These are phyloP conservation scores for Colletotrichum noveboracense DNA, from an alignment of 2,329 filamentous ascomycete species.

Conservation along the genomic window DNA sequence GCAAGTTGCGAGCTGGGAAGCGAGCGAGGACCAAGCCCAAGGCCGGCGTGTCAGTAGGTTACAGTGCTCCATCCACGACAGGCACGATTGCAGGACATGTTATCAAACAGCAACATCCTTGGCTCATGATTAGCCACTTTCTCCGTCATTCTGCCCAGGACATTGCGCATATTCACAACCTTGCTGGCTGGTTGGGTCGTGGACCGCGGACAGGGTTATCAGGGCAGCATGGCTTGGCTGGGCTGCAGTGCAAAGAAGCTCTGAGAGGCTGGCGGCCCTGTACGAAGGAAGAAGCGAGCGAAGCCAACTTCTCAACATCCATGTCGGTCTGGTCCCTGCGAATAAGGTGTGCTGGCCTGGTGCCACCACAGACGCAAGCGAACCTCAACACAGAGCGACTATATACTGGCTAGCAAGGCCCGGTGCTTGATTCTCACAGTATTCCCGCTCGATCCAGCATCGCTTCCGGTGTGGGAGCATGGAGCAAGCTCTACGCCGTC, in stretches of 20 bases:
- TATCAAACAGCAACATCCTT: background rate
- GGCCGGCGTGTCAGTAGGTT: background rate
- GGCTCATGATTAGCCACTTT: background rate
- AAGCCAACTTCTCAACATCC: background rate
- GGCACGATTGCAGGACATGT: background rate
- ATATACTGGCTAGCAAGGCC: background rate
- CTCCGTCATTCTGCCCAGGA: background rate
- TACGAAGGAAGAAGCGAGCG: background rate
- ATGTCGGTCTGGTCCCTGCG: background rate
- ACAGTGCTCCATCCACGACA: background rate
- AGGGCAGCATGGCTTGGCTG: background rate
- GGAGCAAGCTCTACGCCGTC: background rate
- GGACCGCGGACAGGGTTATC: background rate
- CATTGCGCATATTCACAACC: background rate
- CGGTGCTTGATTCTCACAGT: background rate
- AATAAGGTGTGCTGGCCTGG: background rate
- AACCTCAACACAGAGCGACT: background rate
- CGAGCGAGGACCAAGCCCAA: background rate
- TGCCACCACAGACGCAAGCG: slow-evolving; percentile 12
- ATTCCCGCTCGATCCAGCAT: background rate
- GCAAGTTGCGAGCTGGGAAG: background rate
- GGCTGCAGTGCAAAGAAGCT: background rate
- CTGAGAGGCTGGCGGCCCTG: background rate
- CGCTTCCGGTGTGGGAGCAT: background rate
- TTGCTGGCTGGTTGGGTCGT: background rate